Conservation (phyloP, 306 rosid species). For the Benincasa hispida region DNA sequence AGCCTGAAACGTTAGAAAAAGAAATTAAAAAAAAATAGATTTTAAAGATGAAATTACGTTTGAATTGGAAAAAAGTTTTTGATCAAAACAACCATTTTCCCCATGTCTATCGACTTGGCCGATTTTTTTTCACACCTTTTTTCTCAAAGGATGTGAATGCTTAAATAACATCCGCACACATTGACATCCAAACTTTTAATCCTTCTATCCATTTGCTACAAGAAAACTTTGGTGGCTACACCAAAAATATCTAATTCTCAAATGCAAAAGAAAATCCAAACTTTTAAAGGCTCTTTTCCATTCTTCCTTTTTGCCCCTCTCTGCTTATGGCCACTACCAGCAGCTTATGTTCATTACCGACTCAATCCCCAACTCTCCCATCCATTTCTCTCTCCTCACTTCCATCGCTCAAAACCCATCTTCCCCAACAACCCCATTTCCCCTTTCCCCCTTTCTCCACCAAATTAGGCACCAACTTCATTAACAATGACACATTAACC, state of each 20-base stretch:
- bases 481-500: conserved; percentile 34
- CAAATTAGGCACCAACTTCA: conserved; percentile 22
- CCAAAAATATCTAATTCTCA: conserved; percentile 9
- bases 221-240: neutral
- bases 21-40: no score
- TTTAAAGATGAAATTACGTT: no score
- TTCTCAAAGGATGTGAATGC: neutral
- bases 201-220: conserved; percentile 11
- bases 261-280: neutral
- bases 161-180: conserved; percentile 28
- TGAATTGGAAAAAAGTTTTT: no score
- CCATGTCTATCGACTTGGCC: neutral
- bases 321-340: conserved; percentile 36
- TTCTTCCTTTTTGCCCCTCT: neutral
- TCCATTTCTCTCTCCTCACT: conserved; percentile 39
- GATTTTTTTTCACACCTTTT: neutral
- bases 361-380: conserved; percentile 29
- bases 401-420: conserved; percentile 29
- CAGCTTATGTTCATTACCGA: conserved; percentile 42
- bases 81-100: no score
- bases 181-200: neutral
- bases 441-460: conserved; percentile 20
- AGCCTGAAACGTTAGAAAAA: no score
- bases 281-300: neutral
- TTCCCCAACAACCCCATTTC: conserved; percentile 22